Evolutionary conservation across 495 filamentous ascomycete genomes (phyloP).

Genomic region (Penicillium malachiteum): DNA sequence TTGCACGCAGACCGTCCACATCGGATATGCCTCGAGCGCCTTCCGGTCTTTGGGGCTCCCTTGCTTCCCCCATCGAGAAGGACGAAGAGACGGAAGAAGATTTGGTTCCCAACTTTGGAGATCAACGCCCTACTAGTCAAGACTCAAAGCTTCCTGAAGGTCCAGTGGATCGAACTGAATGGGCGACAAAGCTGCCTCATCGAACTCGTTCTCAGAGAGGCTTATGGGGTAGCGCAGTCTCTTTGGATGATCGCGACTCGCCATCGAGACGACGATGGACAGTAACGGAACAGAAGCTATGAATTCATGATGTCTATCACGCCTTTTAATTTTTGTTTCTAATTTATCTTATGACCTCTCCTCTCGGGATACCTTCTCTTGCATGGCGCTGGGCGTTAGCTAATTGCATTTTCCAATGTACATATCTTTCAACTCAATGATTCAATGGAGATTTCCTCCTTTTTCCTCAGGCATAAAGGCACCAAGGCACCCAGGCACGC

Average conservation of each 20-base stretch:
- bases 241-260: conserved; percentile 34
- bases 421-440: background rate
- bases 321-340: conserved; percentile 5
- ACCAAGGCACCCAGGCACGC: background rate
- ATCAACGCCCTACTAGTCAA: conserved; percentile 17
- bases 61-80: conserved; percentile 19
- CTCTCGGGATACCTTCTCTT: conserved; percentile 27
- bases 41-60: conserved; percentile 39
- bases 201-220: conserved; percentile 40
- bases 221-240: conserved; percentile 41
- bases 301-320: conserved; percentile 7
- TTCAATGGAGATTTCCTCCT: background rate
- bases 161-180: conserved; percentile 12
- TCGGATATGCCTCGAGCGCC: conserved; percentile 15
- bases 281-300: conserved; percentile 41
- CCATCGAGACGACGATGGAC: conserved; percentile 44
- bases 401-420: background rate
- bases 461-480: conserved; percentile 14
- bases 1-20: conserved; percentile 22
- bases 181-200: conserved; percentile 32
- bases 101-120: conserved; percentile 39
- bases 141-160: conserved; percentile 14
- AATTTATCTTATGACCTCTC: background rate
- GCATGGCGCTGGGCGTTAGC: conserved; percentile 22
- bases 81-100: conserved; percentile 27